Evolutionary conservation across 169 alveolate genomes (phyloP).

Genomic region (Pseudocohnilembus persalinus): DNA sequence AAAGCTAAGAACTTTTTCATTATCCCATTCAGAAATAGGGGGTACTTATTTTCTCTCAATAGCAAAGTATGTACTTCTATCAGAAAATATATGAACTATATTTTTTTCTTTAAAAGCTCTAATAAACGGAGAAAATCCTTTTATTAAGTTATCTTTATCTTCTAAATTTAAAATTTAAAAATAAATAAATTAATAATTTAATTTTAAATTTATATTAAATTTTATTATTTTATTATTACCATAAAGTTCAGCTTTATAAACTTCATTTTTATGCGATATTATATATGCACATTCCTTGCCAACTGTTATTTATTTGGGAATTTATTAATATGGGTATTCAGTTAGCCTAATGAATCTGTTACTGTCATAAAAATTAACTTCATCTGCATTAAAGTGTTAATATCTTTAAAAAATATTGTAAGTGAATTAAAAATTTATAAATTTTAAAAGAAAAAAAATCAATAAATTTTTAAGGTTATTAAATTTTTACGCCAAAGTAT

Average conservation of each 20-base stretch:
- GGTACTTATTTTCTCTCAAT: neutral
- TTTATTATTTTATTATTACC: too few relatives aligned
- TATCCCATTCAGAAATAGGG: neutral
- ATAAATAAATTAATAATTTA: too few relatives aligned
- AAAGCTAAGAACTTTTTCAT: neutral
- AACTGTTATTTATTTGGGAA: too few relatives aligned
- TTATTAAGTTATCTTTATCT: too few relatives aligned
- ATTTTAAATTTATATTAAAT: too few relatives aligned
- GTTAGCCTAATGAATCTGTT: neutral
- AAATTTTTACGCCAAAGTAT: neutral
- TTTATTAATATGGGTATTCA: neutral
- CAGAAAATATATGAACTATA: neutral
- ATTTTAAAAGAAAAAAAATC: too few relatives aligned
- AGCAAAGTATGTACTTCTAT: neutral
- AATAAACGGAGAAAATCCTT: too few relatives aligned
- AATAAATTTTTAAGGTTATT: too few relatives aligned
- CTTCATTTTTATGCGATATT: neutral
- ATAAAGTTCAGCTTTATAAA: neutral
- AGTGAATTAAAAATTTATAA: too few relatives aligned
- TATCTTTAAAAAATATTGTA: neutral
- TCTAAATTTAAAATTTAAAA: too few relatives aligned
- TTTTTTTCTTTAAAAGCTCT: neutral
- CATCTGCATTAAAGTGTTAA: too few relatives aligned
- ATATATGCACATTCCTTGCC: neutral
- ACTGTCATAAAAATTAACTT: neutral